Evolutionary conservation across 139 green algal genomes (phyloP).

Genomic region (Chlorella sorokiniana): DNA sequence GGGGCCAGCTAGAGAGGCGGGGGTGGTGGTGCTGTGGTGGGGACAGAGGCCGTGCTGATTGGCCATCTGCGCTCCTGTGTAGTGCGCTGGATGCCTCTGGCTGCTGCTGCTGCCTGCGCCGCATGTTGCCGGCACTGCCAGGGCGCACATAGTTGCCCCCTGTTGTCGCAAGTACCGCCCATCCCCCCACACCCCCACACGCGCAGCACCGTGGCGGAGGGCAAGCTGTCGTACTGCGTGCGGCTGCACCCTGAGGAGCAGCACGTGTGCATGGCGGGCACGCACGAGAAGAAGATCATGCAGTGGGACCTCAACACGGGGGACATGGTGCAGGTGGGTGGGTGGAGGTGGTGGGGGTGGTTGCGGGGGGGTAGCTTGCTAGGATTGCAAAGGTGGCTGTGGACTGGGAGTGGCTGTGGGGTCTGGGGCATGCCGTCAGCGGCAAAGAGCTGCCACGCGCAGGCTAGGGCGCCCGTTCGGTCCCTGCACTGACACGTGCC

Average conservation of each 20-base stretch:
- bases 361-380: neutral
- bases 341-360: neutral
- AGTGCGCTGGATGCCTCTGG: too few relatives aligned
- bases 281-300: slow-evolving; percentile 88
- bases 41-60: too few relatives aligned
- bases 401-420: too few relatives aligned
- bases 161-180: neutral
- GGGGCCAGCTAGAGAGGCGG: neutral
- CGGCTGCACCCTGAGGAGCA: slow-evolving; percentile 91
- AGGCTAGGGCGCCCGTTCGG: too few relatives aligned
- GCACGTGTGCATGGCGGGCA: slow-evolving; percentile 90
- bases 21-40: neutral
- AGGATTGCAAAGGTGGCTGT: too few relatives aligned
- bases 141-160: too few relatives aligned
- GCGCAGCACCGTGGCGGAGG: slow-evolving; percentile 71
- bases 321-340: slow-evolving; percentile 74
- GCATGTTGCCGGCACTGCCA: too few relatives aligned
- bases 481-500: too few relatives aligned
- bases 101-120: too few relatives aligned
- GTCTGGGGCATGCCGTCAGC: too few relatives aligned
- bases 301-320: slow-evolving; percentile 92
- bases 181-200: neutral
- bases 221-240: slow-evolving; percentile 84
- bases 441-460: too few relatives aligned
- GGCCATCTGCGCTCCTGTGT: too few relatives aligned